Percentiles rank a stretch among this genome's conserved stretches.
phyloP scores from a whole-genome alignment of 768 basidiomycete genomes.

The Pleurotus salmoneostramineus region DNA sequence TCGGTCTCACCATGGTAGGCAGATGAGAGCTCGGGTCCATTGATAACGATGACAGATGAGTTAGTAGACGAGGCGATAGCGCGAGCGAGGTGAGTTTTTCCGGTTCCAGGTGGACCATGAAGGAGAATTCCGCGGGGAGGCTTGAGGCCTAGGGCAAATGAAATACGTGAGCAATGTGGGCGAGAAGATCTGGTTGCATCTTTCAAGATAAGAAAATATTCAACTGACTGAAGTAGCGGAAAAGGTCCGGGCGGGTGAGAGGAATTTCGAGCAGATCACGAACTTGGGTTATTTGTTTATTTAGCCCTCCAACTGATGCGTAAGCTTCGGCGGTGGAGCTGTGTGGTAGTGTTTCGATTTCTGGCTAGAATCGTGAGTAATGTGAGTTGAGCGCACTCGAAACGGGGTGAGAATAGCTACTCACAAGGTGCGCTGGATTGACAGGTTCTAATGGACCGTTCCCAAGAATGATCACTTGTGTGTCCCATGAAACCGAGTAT shows the following conservation, averaged over 20 bases:
- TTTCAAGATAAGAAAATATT: background rate
- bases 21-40: conserved; percentile 92
- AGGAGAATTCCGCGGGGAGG: conserved; percentile 95
- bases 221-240: conserved; percentile 63
- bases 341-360: conserved; percentile 44
- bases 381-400: background rate
- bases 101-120: conserved; percentile 95
- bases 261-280: conserved; percentile 85
- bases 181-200: background rate
- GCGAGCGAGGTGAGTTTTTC: conserved; percentile 94
- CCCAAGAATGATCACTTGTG: conserved; percentile 41
- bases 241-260: conserved; percentile 76
- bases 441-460: conserved; percentile 15
- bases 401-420: conserved; percentile 10
- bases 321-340: conserved; percentile 56
- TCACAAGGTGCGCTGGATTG: conserved; percentile 31
- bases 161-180: background rate
- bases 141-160: conserved; percentile 57
- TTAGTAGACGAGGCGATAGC: conserved; percentile 87
- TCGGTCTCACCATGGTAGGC: conserved; percentile 99
- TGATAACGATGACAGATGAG: conserved; percentile 88
- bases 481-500: conserved; percentile 72
- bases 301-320: conserved; percentile 80
- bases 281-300: conserved; percentile 84
- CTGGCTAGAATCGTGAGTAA: conserved; percentile 28